phyloP scores from a whole-genome alignment of 2,329 filamentous ascomycete species.

The Diaporthe sp. region DNA sequence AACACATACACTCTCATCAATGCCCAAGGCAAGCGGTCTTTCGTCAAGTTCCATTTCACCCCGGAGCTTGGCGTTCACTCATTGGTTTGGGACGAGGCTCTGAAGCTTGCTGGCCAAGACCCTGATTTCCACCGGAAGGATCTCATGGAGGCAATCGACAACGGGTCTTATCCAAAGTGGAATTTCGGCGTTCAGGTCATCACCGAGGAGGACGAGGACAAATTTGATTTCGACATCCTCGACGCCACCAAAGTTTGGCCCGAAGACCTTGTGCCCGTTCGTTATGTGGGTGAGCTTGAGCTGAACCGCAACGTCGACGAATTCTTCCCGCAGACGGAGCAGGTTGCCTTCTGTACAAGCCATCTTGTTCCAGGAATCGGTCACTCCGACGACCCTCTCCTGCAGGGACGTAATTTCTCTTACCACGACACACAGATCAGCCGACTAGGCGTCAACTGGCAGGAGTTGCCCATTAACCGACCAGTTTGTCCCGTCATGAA shows the following conservation, averaged over 20 bases:
- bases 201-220: constrained; percentile 74
- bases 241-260: constrained; percentile 91
- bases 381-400: constrained; percentile 81
- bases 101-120: constrained; percentile 81
- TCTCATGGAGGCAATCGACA: constrained; percentile 80
- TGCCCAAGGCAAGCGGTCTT: constrained; percentile 75
- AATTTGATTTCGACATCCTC: constrained; percentile 88
- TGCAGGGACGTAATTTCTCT: constrained; percentile 79
- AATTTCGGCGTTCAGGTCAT: constrained; percentile 86
- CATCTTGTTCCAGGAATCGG: constrained; percentile 85
- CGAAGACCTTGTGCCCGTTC: constrained; percentile 80
- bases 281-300: constrained; percentile 84
- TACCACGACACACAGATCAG: constrained; percentile 78
- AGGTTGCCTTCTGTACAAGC: constrained; percentile 85
- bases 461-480: constrained; percentile 83
- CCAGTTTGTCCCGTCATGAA: constrained; percentile 83
- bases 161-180: constrained; percentile 80
- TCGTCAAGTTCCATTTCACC: constrained; percentile 84
- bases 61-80: constrained; percentile 82
- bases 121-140: constrained; percentile 88
- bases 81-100: constrained; percentile 83
- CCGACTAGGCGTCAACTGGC: constrained; percentile 80
- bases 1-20: constrained; percentile 82
- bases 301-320: constrained; percentile 86
- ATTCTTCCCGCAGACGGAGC: constrained; percentile 86